These are phyloP conservation scores for Solanum ossicruentum DNA, from an alignment of 257 asterid species.

Conservation along the genomic window DNA sequence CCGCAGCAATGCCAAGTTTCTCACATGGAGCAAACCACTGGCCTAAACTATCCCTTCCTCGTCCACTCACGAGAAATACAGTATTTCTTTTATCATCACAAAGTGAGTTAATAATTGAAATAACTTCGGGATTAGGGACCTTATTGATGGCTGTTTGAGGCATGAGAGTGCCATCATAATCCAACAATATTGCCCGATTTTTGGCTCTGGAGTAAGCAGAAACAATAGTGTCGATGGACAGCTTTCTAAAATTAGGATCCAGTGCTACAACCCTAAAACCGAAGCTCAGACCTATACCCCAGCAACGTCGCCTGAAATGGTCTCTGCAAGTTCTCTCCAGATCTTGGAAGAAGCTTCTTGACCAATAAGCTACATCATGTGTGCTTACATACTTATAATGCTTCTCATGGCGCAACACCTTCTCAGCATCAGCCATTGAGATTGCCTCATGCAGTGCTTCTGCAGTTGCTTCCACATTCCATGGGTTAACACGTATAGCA, in stretches of 20 bases:
- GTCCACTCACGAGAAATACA: conserved; percentile 36
- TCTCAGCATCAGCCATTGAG: conserved; percentile 35
- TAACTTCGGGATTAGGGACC: conserved; percentile 21
- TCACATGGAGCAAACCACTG: conserved; percentile 35
- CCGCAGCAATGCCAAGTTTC: conserved; percentile 41
- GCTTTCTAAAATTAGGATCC: conserved; percentile 38
- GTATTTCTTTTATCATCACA: conserved; percentile 24
- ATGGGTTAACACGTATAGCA: conserved; percentile 41
- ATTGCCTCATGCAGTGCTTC: conserved; percentile 36
- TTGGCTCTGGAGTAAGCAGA: conserved; percentile 30
- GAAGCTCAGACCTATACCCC: conserved; percentile 44
- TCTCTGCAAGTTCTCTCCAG: conserved; percentile 39
- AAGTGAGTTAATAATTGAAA: conserved; percentile 18
- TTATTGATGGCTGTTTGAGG: conserved; percentile 31
- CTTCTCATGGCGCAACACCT: conserved; percentile 45
- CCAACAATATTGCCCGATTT: conserved; percentile 33
- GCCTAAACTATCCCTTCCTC: conserved; percentile 34
- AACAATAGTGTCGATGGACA: conserved; percentile 24
- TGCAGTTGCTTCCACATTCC: conserved; percentile 41
- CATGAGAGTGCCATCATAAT: conserved; percentile 39
- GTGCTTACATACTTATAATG: conserved; percentile 39
- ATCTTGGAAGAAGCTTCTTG: conserved; percentile 42
- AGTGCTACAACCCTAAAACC: conserved; percentile 44
- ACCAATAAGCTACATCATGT: conserved; percentile 47
- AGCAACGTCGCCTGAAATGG: conserved; percentile 34